A percentile compares a stretch with the other conserved stretches of the same genome.
phyloP scores from a whole-genome alignment of 164 flowering plant genomes.

The Magnolia officinalis region DNA sequence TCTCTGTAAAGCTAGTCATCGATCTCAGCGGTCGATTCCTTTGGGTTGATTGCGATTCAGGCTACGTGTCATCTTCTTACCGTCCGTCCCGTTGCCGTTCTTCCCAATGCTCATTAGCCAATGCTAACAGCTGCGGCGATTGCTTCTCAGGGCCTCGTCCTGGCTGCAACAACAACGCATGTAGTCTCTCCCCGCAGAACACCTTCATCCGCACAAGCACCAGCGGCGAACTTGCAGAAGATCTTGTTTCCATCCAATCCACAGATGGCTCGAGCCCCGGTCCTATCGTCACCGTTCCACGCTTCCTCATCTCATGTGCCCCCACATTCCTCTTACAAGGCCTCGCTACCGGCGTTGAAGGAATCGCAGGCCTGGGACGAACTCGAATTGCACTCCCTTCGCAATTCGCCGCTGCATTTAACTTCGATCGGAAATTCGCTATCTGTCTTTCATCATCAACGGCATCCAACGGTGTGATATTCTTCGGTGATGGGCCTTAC shows the following conservation, averaged over 20 bases:
- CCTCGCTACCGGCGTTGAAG: conserved; percentile 12
- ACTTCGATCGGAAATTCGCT: conserved; percentile 31
- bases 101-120: too few species aligned
- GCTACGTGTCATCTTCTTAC: too few species aligned
- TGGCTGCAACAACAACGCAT: too few species aligned
- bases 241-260: conserved; percentile 19
- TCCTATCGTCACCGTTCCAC: conserved; percentile 8
- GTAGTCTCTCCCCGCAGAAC: conserved; percentile 1
- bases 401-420: conserved; percentile 23
- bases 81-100: too few species aligned
- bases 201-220: conserved; percentile 4
- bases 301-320: conserved; percentile 23
- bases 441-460: conserved; percentile 26
- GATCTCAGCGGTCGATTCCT: too few species aligned
- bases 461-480: conserved; percentile 24
- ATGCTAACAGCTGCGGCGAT: too few species aligned
- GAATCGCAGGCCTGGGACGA: conserved; percentile 34
- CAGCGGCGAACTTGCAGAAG: conserved; percentile 14
- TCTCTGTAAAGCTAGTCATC: too few species aligned
- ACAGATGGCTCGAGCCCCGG: conserved; percentile 26
- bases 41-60: too few species aligned
- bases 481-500: conserved; percentile 38
- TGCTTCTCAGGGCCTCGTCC: too few species aligned
- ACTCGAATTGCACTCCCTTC: conserved; percentile 18
- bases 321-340: conserved; percentile 10